phyloP scores from a whole-genome alignment of 306 rosid genomes.

The Cucumis hystrix region DNA sequence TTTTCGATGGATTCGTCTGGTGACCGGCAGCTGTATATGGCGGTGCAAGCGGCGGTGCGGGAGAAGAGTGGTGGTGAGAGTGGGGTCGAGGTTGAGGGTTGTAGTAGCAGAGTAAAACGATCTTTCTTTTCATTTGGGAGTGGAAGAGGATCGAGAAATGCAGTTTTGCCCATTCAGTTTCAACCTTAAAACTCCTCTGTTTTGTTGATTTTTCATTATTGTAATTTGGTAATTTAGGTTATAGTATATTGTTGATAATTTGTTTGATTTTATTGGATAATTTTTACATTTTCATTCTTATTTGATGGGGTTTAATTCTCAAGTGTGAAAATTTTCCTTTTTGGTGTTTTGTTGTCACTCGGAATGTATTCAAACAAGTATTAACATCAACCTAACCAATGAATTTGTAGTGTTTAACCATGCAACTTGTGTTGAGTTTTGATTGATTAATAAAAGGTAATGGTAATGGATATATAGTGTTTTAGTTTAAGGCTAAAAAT shows the following conservation, averaged over 20 bases:
- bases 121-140: constrained; percentile 48
- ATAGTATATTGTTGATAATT: neutral
- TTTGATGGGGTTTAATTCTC: neutral
- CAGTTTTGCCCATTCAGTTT: constrained; percentile 31
- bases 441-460: too few relatives aligned
- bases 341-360: neutral
- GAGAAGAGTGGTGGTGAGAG: constrained; percentile 12
- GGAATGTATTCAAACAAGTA: too few relatives aligned
- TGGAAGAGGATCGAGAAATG: constrained; percentile 29
- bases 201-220: neutral
- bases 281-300: neutral
- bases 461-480: too few relatives aligned
- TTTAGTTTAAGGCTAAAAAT: too few relatives aligned
- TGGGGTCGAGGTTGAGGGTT: constrained; percentile 24
- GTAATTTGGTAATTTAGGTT: neutral
- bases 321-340: neutral
- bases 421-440: too few relatives aligned
- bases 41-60: constrained; percentile 26
- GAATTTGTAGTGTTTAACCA: too few relatives aligned
- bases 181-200: constrained; percentile 9
- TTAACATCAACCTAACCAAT: too few relatives aligned
- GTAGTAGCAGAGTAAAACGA: constrained; percentile 30
- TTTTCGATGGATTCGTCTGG: constrained; percentile 63
- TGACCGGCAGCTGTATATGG: constrained; percentile 33
- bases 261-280: neutral